Conservation (phyloP, 148 eudicot species). For the Polygonum maritimum region DNA sequence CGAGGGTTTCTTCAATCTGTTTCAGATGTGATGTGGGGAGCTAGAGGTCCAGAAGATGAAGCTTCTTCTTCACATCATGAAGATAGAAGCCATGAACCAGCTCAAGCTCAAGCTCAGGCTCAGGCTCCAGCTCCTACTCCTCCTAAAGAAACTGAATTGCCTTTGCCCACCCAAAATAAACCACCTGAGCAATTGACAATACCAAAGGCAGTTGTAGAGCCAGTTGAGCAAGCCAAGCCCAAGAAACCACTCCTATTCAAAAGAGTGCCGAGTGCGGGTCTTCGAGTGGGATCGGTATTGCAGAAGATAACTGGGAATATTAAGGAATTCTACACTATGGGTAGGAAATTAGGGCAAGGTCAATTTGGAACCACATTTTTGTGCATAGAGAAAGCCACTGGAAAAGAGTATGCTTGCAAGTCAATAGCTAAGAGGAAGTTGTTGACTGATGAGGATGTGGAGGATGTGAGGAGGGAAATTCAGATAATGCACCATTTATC, state of each 20-base stretch:
- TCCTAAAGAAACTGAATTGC: constrained; percentile 22
- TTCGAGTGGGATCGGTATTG: constrained; percentile 12
- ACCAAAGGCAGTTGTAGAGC: constrained; percentile 23
- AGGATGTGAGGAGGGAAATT: constrained; percentile 11
- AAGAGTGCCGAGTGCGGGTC: constrained; percentile 8
- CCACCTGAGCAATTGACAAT: constrained; percentile 48
- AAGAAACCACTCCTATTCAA: constrained; percentile 6
- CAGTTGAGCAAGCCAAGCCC: constrained; percentile 18
- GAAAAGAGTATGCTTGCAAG: constrained; percentile 12
- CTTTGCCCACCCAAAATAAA: constrained; percentile 40
- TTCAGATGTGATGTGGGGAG: constrained; percentile 44
- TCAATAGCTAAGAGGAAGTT: constrained; percentile 13
- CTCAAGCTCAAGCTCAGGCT: not conserved
- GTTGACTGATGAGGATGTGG: constrained; percentile 8
- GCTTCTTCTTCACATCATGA: constrained; percentile 21
- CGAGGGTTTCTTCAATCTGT: constrained; percentile 44
- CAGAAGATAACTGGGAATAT: constrained; percentile 13
- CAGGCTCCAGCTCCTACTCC: constrained; percentile 13
- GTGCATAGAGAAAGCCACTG: constrained; percentile 8
- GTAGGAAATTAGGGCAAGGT: constrained; percentile 11
- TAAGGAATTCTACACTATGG: constrained; percentile 11
- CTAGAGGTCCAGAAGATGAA: constrained; percentile 20
- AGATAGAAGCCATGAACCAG: constrained; percentile 8
- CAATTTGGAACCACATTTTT: constrained; percentile 11
- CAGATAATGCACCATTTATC: constrained; percentile 9